Evolutionary conservation across 495 filamentous ascomycete species (phyloP), one percentile per base, ranked within the genome.

Genomic region (Xylaria grammica): DNA sequence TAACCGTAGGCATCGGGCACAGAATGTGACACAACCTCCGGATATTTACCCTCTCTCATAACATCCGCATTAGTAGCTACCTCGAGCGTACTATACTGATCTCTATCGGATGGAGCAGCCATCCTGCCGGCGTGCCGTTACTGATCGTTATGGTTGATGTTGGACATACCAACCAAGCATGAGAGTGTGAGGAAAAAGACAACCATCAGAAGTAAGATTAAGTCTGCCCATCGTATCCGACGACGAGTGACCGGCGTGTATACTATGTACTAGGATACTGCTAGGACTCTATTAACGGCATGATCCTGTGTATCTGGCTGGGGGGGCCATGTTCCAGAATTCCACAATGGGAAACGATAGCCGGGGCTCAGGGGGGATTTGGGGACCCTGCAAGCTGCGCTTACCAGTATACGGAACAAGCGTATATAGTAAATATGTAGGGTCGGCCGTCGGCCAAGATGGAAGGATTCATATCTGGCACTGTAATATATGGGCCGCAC

Each of bases 61-160:
- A 38, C 32, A 26, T 69, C 54, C 44, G 65, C 66, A 10, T 69
- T 58, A 10, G 50, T 56, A 30, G 66, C 64, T n/a, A 73, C 67
- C 60, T 73, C 71, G 4, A 73, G 50, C 15, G 69, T 73, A 20
- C 71, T 73, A 53, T 71, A 69, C 4, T 73, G 63, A 51, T 68
- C 55, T 49, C 40, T 60, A 34, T 67, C 63, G 42, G 58, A 65
- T 36, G 70, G 66, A 20, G 65, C 49, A 60, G n/a, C 68, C 70
- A 72, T 72, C 58, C 45, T 60, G 55, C 55, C 40, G 4, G 55
- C 55, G 36, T 60, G 20, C 45, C 56, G 56, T 34, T 48, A 48
- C n/a, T 13, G n/a, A 46, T 46, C 42, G 56, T 46, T 42, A 15
- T 42, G 29, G 40, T 58, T 3, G 42, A 48, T 27, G 56, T 48